phyloP scores from a whole-genome alignment of 2,329 filamentous ascomycete genomes.

The Elsinoe batatas region DNA sequence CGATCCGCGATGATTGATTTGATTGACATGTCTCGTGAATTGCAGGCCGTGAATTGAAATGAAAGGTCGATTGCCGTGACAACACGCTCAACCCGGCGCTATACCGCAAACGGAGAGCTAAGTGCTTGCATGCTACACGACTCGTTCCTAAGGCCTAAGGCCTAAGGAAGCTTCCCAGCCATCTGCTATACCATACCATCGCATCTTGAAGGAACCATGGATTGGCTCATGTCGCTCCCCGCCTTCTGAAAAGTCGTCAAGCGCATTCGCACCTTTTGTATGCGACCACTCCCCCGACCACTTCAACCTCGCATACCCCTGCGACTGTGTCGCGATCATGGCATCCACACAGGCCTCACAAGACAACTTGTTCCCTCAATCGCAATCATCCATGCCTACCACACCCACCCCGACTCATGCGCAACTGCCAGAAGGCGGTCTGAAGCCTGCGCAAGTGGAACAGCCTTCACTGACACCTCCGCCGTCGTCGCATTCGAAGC shows the following conservation, averaged over 20 bases:
- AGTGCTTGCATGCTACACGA: slow-evolving; percentile 8
- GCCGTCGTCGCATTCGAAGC: slow-evolving; percentile 45
- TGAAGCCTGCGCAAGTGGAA: slow-evolving; percentile 18
- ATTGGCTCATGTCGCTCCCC: not conserved
- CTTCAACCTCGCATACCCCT: not conserved
- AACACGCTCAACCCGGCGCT: slow-evolving; percentile 9
- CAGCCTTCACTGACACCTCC: slow-evolving; percentile 51
- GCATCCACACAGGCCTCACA: not conserved
- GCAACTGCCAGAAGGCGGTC: slow-evolving; percentile 23
- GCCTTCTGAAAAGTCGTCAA: not conserved
- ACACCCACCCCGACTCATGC: slow-evolving; percentile 26
- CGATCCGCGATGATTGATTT: not conserved
- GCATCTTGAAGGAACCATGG: not conserved
- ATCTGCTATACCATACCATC: not conserved
- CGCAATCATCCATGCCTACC: slow-evolving; percentile 15
- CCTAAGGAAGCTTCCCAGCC: too few relatives aligned
- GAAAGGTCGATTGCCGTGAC: slow-evolving; percentile 8
- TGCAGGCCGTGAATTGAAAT: slow-evolving; percentile 1
- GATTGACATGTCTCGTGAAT: not conserved
- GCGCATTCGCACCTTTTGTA: too few relatives aligned
- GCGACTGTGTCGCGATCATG: not conserved
- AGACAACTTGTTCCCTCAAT: not conserved
- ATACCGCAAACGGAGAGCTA: not conserved
- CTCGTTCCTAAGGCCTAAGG: not conserved
- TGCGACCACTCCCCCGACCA: not conserved